These are phyloP conservation scores for Stephania yunnanensis DNA, from an alignment of 164 flowering plant genomes.

Conservation along the genomic window DNA sequence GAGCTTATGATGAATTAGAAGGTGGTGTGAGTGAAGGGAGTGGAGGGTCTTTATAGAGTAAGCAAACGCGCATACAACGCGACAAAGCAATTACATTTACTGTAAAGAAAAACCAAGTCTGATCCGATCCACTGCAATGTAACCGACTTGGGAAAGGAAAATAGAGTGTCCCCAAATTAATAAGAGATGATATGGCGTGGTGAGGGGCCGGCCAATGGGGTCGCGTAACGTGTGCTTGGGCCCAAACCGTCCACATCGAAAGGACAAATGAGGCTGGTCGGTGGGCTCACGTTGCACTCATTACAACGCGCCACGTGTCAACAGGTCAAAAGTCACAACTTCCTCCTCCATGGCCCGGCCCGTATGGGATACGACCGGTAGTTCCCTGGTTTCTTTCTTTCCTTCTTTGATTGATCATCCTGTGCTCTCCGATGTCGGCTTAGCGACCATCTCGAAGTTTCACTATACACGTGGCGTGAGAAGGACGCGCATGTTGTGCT, in stretches of 20 bases:
- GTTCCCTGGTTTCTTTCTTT: too few relatives aligned
- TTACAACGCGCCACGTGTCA: background rate
- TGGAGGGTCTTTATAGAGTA: background rate
- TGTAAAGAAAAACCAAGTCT: background rate
- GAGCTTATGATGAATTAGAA: background rate
- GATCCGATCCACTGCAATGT: background rate
- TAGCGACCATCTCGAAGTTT: background rate
- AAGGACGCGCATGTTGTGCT: too few relatives aligned
- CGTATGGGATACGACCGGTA: background rate
- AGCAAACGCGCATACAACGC: background rate
- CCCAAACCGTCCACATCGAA: background rate
- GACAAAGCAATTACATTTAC: background rate
- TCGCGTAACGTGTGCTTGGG: background rate
- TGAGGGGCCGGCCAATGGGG: background rate
- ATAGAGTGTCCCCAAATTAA: background rate
- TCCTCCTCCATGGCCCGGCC: background rate
- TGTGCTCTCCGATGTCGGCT: background rate
- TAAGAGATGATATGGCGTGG: background rate
- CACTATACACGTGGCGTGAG: background rate
- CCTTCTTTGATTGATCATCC: background rate
- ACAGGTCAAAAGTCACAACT: background rate
- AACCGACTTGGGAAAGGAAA: background rate
- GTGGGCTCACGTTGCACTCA: background rate
- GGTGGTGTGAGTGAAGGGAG: background rate
- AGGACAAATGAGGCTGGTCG: slow-evolving; percentile 1